Conservation (phyloP, 2,329 filamentous ascomycete species). For the Botryotinia convoluta region DNA sequence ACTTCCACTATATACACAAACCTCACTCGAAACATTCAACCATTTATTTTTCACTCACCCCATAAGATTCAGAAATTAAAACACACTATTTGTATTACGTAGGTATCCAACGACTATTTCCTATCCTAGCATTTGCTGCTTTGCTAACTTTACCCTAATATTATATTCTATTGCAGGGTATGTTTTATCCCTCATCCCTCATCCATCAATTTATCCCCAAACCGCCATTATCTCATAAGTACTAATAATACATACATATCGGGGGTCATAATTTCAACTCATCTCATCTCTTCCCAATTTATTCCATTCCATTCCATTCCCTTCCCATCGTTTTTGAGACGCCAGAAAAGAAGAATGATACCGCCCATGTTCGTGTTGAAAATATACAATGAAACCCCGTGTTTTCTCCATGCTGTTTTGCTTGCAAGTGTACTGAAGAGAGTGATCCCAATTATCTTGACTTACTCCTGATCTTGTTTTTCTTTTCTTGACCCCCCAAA, state of each 20-base stretch:
- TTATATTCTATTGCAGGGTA: background rate
- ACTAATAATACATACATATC: background rate
- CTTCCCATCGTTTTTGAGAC: background rate
- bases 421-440: background rate
- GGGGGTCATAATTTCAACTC: background rate
- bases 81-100: background rate
- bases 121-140: background rate
- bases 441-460: too few species aligned
- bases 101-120: background rate
- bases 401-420: background rate
- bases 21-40: background rate
- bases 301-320: background rate
- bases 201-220: background rate
- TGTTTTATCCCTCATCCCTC: background rate
- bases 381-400: background rate
- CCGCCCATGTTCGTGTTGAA: background rate
- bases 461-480: background rate
- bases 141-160: background rate
- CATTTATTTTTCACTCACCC: background rate
- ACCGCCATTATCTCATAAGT: background rate
- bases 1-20: background rate
- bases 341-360: background rate
- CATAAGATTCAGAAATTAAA: background rate
- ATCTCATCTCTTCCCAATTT: background rate
- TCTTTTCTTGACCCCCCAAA: too few species aligned